These are phyloP conservation scores for Diplodia intermedia DNA, from an alignment of 2,329 filamentous ascomycete species.

Conservation along the genomic window DNA sequence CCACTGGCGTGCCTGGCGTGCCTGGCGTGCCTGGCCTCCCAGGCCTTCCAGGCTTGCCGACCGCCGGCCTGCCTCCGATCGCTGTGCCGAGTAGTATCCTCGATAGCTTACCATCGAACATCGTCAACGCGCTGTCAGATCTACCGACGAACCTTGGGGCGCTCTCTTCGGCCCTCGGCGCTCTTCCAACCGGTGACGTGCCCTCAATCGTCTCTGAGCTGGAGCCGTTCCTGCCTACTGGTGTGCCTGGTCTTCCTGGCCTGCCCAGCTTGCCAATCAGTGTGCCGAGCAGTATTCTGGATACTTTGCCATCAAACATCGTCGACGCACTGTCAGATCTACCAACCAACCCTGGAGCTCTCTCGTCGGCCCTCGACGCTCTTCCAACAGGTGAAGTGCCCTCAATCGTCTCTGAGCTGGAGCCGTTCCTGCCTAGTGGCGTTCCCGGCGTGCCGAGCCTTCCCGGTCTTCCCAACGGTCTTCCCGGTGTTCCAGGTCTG, in stretches of 20 bases:
- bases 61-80: no score
- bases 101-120: background rate
- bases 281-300: background rate
- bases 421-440: no score
- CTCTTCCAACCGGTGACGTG: background rate
- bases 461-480: background rate
- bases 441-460: background rate
- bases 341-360: background rate
- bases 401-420: constrained; percentile 2
- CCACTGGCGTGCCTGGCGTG: background rate
- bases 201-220: background rate
- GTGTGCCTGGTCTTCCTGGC: background rate
- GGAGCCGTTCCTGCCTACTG: background rate
- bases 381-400: background rate
- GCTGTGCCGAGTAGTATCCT: background rate
- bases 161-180: background rate
- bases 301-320: background rate
- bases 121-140: background rate
- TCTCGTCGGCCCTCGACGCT: background rate
- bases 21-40: background rate
- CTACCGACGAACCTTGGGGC: background rate
- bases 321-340: constrained; percentile 2
- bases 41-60: background rate
- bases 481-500: background rate
- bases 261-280: no score